Percentiles rank a stretch among this genome's conserved stretches.
These are phyloP conservation scores for Oryza punctata DNA, from an alignment of 176 grass and related monocot genomes.

Conservation along the genomic window DNA sequence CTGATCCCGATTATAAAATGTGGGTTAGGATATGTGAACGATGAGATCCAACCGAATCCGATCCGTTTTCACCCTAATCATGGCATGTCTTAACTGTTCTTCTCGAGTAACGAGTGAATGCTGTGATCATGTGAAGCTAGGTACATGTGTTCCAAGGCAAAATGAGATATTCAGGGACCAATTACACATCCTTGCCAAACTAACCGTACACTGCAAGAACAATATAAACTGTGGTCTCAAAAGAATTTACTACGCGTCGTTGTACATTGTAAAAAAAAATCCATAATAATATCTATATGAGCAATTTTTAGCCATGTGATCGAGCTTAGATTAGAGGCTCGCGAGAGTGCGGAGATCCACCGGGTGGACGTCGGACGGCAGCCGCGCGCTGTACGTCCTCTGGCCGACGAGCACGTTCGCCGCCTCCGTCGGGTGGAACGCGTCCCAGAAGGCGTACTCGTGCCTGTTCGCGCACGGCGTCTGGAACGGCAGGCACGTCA, in stretches of 20 bases:
- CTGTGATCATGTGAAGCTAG: neutral
- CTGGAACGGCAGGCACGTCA: constrained; percentile 89
- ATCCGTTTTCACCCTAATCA: neutral
- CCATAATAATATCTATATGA: neutral
- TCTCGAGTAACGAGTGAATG: neutral
- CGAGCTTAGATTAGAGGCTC: constrained; percentile 30
- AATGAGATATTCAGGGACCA: neutral
- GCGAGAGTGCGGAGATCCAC: constrained; percentile 64
- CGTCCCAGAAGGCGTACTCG: constrained; percentile 94
- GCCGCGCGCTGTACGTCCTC: constrained; percentile 62
- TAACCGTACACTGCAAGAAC: neutral
- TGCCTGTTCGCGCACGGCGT: constrained; percentile 62
- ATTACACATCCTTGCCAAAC: neutral
- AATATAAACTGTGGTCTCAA: neutral
- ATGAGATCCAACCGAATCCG: no score
- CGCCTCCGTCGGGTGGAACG: constrained; percentile 86
- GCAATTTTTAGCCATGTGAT: neutral
- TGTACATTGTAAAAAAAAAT: neutral
- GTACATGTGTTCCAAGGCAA: neutral
- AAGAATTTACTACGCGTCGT: neutral
- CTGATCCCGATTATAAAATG: no score
- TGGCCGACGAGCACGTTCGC: constrained; percentile 65
- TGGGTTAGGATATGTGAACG: no score
- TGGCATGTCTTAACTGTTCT: neutral
- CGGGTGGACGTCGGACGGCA: constrained; percentile 67